Percentiles rank a stretch among this genome's conserved stretches.
phyloP scores from a whole-genome alignment of 495 filamentous ascomycete species.

The Gamarada debralockiae region DNA sequence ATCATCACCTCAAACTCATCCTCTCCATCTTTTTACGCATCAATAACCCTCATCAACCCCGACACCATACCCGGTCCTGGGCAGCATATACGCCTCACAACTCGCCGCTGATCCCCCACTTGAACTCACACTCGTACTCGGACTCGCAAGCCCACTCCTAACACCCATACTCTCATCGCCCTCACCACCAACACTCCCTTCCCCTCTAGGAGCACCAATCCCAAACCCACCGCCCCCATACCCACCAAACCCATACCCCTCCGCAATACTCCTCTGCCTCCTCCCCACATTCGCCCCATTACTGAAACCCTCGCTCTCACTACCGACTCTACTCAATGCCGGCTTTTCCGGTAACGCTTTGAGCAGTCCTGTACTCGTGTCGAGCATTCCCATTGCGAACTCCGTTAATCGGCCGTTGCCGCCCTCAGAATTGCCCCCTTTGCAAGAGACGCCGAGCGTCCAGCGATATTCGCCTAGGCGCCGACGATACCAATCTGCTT shows the following conservation, averaged over 20 bases:
- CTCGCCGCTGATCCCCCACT: conserved; percentile 17
- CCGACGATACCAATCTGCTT: conserved; percentile 91
- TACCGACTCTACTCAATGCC: conserved; percentile 21
- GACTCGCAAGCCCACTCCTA: conserved; percentile 26
- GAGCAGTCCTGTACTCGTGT: conserved; percentile 53
- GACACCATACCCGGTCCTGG: not conserved
- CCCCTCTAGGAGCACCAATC: conserved; percentile 18
- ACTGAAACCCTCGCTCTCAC: conserved; percentile 19
- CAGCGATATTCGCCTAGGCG: conserved; percentile 87
- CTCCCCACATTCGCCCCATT: conserved; percentile 1
- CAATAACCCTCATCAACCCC: conserved; percentile 12
- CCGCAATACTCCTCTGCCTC: conserved; percentile 17
- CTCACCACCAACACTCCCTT: conserved; percentile 14
- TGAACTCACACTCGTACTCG: conserved; percentile 23
- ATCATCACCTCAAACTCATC: not conserved
- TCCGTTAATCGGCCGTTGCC: conserved; percentile 56
- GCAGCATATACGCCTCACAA: conserved; percentile 17
- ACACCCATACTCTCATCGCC: conserved; percentile 4
- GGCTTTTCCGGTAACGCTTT: conserved; percentile 56
- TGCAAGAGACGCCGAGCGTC: conserved; percentile 83
- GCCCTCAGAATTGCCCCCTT: conserved; percentile 44
- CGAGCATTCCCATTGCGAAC: conserved; percentile 71
- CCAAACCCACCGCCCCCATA: conserved; percentile 14
- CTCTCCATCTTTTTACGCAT: too few species aligned
- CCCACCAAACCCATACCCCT: conserved; percentile 19